Base-by-base conservation (phyloP, 2,329 filamentous ascomycete genomes). In the Penicillium sp. region DNA sequence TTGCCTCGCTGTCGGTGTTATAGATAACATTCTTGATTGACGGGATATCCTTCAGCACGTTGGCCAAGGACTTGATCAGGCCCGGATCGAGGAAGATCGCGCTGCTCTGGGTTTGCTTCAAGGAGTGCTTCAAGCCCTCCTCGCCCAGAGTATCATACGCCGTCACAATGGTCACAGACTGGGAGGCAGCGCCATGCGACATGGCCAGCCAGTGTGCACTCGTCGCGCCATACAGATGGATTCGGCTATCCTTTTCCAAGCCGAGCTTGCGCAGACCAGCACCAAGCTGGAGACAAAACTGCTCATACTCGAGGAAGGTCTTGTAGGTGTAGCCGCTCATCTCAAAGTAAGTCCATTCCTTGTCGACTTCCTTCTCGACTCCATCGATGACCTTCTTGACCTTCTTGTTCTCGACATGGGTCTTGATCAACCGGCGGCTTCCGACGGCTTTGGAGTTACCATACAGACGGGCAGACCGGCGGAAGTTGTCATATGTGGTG, bases 71-170 rank as follows among this genome's bases (percentile, higher is more conserved):
- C 10, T 72, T 72, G 35, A 84, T 69, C 33, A 95, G 79, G 53
- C 85, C 79, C 6, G 89, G 84, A 60, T 95, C 89, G 46, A 87
- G 76, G 67, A 89, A 95, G 72, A 95, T 90, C 63, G 82, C 82
- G 54, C 80, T 80, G 35, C 86, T 83, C 45, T 80, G 73, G 36
- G 87, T 92, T 67, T 94, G 85, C 14, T 80, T 73, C 48, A 95
- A 76, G 2, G 88, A 93, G 70, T 94, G 88, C 68, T 83, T 80
- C 47, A 95, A 76, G 31, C 88, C 89, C 45, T 82, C 79, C 55
- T 86, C 77, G 37, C 89, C 89, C 30, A 95, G 81, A 18, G 88
- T 94, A 64, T 95, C 89, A 66, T 95, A 95, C 34, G 89, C 88
- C 30, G 90, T 96, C 34, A 95, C 90, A 51, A 95, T 89, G 42